These are phyloP conservation scores for Calocybe gambosa DNA, from an alignment of 1,284 basidiomycete genomes.

Conservation along the genomic window DNA sequence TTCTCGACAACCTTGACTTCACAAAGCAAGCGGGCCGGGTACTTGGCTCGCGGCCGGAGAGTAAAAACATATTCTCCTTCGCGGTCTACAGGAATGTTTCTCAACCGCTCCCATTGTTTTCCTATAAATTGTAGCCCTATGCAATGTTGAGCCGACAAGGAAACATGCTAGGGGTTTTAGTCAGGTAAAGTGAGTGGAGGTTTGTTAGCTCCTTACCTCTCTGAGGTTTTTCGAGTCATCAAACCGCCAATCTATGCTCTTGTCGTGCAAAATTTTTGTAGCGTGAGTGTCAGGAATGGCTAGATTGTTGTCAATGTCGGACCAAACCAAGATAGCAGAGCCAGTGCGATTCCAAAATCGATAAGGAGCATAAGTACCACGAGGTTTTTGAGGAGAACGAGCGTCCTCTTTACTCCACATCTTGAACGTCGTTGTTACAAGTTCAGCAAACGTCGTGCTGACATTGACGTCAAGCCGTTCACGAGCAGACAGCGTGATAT, in stretches of 20 bases:
- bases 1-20: slow-evolving; percentile 91
- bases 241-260: slow-evolving; percentile 92
- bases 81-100: slow-evolving; percentile 86
- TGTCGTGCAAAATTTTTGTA: slow-evolving; percentile 64
- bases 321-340: slow-evolving; percentile 75
- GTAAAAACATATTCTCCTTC: slow-evolving; percentile 92
- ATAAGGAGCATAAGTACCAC: slow-evolving; percentile 92
- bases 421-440: slow-evolving; percentile 71
- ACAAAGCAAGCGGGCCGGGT: slow-evolving; percentile 81
- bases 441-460: slow-evolving; percentile 88
- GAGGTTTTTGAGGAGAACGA: slow-evolving; percentile 62
- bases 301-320: slow-evolving; percentile 57
- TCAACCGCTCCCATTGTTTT: slow-evolving; percentile 88
- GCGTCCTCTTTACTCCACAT: slow-evolving; percentile 75
- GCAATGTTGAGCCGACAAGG: slow-evolving; percentile 74
- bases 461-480: slow-evolving; percentile 91
- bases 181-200: slow-evolving; percentile 1
- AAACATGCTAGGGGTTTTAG: slow-evolving; percentile 61
- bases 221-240: slow-evolving; percentile 95
- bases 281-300: slow-evolving; percentile 40
- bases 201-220: slow-evolving; percentile 54
- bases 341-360: slow-evolving; percentile 90
- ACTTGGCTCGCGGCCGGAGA: slow-evolving; percentile 75
- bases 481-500: slow-evolving; percentile 65
- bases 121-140: slow-evolving; percentile 83